Conservation (phyloP, 306 rosid genomes). For the Senna siamea region DNA sequence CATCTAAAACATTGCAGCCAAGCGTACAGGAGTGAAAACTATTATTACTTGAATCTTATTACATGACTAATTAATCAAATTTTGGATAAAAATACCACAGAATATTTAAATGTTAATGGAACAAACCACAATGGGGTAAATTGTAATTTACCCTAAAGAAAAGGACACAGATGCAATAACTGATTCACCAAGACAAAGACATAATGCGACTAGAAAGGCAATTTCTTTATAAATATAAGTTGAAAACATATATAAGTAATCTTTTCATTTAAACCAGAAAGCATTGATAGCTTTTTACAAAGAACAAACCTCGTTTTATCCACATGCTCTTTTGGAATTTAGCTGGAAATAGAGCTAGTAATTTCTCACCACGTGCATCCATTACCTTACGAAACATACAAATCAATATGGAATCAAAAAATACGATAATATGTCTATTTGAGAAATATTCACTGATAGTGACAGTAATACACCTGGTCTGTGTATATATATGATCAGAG, state of each 20-base stretch:
- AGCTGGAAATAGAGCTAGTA: conserved; percentile 84
- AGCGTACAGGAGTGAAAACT: too few species aligned
- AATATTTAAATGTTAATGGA: too few species aligned
- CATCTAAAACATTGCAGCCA: too few species aligned
- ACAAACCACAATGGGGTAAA: too few species aligned
- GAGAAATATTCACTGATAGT: background rate
- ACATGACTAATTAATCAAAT: too few species aligned
- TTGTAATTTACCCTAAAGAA: background rate
- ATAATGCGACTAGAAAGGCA: background rate
- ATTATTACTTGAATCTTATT: too few species aligned
- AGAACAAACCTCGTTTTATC: conserved; percentile 81
- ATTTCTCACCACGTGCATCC: conserved; percentile 76
- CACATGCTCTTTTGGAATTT: conserved; percentile 93
- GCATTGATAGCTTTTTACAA: conserved; percentile 1
- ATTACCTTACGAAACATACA: conserved; percentile 57
- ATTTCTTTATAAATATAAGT: background rate
- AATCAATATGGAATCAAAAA: conserved; percentile 21
- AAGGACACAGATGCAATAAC: conserved; percentile 18
- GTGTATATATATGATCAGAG: too few species aligned
- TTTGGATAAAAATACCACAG: too few species aligned
- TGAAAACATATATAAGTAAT: background rate
- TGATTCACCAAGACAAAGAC: background rate
- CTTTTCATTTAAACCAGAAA: conserved; percentile 6
- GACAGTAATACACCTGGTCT: background rate
- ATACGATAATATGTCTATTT: background rate